Conservation (phyloP, 169 alveolate genomes). For the Plasmodium inui region DNA sequence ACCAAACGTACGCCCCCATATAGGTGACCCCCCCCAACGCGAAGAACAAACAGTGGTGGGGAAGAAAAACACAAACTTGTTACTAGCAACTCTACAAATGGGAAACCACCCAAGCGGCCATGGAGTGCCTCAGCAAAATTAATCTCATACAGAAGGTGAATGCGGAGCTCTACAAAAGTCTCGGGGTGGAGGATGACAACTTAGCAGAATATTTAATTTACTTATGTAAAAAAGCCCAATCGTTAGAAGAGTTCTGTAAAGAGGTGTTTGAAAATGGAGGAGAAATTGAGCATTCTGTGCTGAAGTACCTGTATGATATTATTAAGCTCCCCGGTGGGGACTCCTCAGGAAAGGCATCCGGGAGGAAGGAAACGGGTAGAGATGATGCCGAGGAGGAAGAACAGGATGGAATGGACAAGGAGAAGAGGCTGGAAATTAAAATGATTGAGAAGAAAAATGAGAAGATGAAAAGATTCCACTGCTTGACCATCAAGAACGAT, state of each 20-base stretch:
- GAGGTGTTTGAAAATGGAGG: constrained; percentile 74
- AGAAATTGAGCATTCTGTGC: constrained; percentile 44
- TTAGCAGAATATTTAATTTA: constrained; percentile 41
- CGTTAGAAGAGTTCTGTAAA: constrained; percentile 54
- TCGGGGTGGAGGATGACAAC: constrained; percentile 62
- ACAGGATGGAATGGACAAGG: not conserved
- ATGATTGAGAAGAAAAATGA: constrained; percentile 47
- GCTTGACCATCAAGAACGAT: constrained; percentile 39
- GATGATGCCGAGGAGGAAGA: not conserved
- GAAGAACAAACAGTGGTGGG: not conserved
- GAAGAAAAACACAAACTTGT: not conserved
- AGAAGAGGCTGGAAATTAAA: not conserved
- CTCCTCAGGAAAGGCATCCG: not conserved
- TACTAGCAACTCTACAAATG: not conserved
- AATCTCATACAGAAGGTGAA: constrained; percentile 48
- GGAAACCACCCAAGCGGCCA: not conserved
- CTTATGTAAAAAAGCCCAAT: constrained; percentile 37
- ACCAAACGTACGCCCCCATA: not conserved
- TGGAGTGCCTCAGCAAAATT: constrained; percentile 58
- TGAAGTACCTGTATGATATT: constrained; percentile 31
- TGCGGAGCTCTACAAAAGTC: constrained; percentile 18
- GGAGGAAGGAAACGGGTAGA: not conserved
- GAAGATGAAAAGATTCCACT: constrained; percentile 48
- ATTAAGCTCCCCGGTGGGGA: not conserved
- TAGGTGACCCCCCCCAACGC: not conserved